These are phyloP conservation scores for Marsdenia floribunda DNA, from an alignment of 257 asterid genomes.

Conservation along the genomic window DNA sequence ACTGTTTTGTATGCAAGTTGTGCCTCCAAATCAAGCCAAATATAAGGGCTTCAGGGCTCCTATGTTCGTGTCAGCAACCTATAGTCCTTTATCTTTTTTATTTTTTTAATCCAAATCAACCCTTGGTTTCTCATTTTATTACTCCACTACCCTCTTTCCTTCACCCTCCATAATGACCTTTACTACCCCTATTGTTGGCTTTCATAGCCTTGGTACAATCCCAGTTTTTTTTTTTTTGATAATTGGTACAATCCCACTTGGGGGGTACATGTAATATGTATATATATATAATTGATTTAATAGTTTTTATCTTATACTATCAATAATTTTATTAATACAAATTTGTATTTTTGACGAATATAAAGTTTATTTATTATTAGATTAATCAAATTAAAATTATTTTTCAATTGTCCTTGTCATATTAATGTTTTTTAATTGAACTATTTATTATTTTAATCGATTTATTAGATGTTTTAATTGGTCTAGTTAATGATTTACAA, in stretches of 20 bases:
- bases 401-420: too few relatives aligned
- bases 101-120: background rate
- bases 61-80: conserved; percentile 29
- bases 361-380: too few relatives aligned
- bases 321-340: too few relatives aligned
- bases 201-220: background rate
- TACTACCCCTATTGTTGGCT: conserved; percentile 9
- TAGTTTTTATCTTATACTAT: too few relatives aligned
- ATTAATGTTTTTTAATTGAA: too few relatives aligned
- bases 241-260: background rate
- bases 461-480: too few relatives aligned
- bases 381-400: too few relatives aligned
- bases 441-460: too few relatives aligned
- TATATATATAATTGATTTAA: too few relatives aligned
- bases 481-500: too few relatives aligned
- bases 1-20: conserved; percentile 7
- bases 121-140: conserved; percentile 4
- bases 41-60: conserved; percentile 10
- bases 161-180: conserved; percentile 1
- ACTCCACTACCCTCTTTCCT: background rate
- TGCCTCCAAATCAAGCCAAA: conserved; percentile 22
- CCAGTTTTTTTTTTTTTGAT: too few relatives aligned
- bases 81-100: background rate
- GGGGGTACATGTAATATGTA: background rate
- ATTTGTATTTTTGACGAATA: too few relatives aligned